Conservation (phyloP, 2,329 filamentous ascomycete genomes). For the Emergomyces africanus region DNA sequence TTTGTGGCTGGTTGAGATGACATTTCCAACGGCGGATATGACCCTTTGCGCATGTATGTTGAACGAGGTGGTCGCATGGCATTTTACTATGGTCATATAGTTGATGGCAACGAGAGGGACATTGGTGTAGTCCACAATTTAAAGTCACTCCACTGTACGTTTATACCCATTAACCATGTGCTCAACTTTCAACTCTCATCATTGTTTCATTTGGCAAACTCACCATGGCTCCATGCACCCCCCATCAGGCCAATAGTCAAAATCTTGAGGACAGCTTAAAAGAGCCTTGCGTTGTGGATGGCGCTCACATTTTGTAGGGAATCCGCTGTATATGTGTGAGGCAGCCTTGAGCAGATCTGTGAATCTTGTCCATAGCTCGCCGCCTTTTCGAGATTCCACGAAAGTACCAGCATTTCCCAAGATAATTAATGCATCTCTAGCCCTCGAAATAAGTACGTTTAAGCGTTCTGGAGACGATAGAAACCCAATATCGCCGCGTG, state of each 20-base stretch:
- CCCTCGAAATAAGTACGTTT: conserved; percentile 58
- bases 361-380: conserved; percentile 44
- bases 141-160: conserved; percentile 20
- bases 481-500: conserved; percentile 54
- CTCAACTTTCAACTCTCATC: neutral
- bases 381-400: conserved; percentile 44
- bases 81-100: conserved; percentile 46
- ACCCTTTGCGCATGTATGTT: conserved; percentile 37
- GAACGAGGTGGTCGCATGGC: conserved; percentile 31
- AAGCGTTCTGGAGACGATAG: conserved; percentile 52
- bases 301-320: conserved; percentile 48
- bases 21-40: conserved; percentile 42
- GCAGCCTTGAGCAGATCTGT: conserved; percentile 43
- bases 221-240: conserved; percentile 55
- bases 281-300: conserved; percentile 41
- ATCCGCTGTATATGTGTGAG: conserved; percentile 44
- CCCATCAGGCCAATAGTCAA: conserved; percentile 56
- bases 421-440: conserved; percentile 52
- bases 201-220: conserved; percentile 13
- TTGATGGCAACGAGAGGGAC: conserved; percentile 50
- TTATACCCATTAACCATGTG: neutral
- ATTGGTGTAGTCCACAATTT: conserved; percentile 47
- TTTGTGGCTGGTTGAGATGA: conserved; percentile 18
- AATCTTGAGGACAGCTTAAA: conserved; percentile 42
- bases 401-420: conserved; percentile 60